These are phyloP conservation scores for Monosporascus sp. DNA, from an alignment of 2,329 filamentous ascomycete genomes.

Conservation along the genomic window DNA sequence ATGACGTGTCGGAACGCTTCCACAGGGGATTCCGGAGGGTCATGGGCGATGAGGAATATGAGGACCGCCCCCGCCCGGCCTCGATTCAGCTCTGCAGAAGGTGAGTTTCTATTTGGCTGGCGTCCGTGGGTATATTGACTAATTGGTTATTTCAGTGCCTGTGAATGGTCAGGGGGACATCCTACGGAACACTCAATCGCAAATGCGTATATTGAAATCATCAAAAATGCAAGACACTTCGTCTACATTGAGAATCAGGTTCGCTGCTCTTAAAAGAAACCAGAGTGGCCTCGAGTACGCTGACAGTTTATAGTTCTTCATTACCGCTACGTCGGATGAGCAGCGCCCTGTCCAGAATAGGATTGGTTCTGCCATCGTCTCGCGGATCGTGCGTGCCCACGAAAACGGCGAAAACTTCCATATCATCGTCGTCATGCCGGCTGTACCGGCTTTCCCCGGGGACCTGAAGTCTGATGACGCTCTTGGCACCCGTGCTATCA, in stretches of 20 bases:
- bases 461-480: slow-evolving; percentile 68
- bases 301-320: slow-evolving; percentile 61
- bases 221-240: slow-evolving; percentile 63
- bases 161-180: slow-evolving; percentile 47
- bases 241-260: slow-evolving; percentile 75
- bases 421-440: slow-evolving; percentile 71
- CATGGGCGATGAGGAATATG: slow-evolving; percentile 27
- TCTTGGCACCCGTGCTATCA: slow-evolving; percentile 74
- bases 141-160: slow-evolving; percentile 30
- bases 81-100: slow-evolving; percentile 48
- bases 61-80: slow-evolving; percentile 14
- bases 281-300: not conserved
- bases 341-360: slow-evolving; percentile 71
- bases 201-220: slow-evolving; percentile 74
- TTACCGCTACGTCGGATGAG: slow-evolving; percentile 67
- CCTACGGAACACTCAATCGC: slow-evolving; percentile 69
- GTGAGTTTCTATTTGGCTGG: slow-evolving; percentile 20
- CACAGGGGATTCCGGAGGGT: slow-evolving; percentile 33
- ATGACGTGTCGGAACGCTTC: slow-evolving; percentile 39
- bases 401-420: slow-evolving; percentile 62
- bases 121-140: not conserved
- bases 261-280: slow-evolving; percentile 5
- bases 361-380: slow-evolving; percentile 73
- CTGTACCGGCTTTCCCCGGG: slow-evolving; percentile 77
- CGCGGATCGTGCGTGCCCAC: slow-evolving; percentile 68